Conservation (phyloP, 2,329 filamentous ascomycete genomes). For the Byssoonygena ceratinophila region DNA sequence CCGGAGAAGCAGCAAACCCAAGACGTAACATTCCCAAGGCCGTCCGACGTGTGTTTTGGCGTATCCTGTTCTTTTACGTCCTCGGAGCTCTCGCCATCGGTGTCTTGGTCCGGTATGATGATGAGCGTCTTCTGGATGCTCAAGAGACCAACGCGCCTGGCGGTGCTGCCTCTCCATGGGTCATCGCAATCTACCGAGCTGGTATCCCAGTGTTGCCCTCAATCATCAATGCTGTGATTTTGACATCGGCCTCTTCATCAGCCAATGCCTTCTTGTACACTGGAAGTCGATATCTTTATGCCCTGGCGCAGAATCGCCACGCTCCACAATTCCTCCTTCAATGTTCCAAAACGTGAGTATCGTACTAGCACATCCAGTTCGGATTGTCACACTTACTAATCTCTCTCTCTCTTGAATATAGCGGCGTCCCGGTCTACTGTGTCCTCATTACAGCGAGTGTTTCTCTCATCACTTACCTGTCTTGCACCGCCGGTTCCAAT, state of each 20-base stretch:
- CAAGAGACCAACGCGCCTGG: slow-evolving; percentile 49
- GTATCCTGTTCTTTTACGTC: slow-evolving; percentile 50
- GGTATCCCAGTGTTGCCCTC: slow-evolving; percentile 57
- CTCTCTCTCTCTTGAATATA: neutral
- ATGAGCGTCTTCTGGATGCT: slow-evolving; percentile 40
- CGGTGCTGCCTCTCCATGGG: slow-evolving; percentile 54
- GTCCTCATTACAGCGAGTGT: slow-evolving; percentile 33
- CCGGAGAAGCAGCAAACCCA: slow-evolving; percentile 47
- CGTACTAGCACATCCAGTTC: neutral
- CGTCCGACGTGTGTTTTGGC: slow-evolving; percentile 45
- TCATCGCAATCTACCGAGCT: slow-evolving; percentile 60
- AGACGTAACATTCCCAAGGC: slow-evolving; percentile 45
- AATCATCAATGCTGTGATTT: slow-evolving; percentile 65
- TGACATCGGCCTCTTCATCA: slow-evolving; percentile 60
- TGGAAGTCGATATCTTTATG: slow-evolving; percentile 44
- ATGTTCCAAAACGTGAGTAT: slow-evolving; percentile 38
- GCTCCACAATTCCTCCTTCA: slow-evolving; percentile 44
- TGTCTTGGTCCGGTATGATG: slow-evolving; percentile 57
- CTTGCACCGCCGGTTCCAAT: slow-evolving; percentile 28
- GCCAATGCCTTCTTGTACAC: slow-evolving; percentile 56
- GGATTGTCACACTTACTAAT: neutral
- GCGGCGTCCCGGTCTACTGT: slow-evolving; percentile 39
- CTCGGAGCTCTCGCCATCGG: slow-evolving; percentile 48
- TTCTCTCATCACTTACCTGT: slow-evolving; percentile 39
- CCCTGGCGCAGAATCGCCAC: slow-evolving; percentile 39